Evolutionary conservation across 1,284 basidiomycete species (phyloP).

Genomic region (Sutorius eximius): DNA sequence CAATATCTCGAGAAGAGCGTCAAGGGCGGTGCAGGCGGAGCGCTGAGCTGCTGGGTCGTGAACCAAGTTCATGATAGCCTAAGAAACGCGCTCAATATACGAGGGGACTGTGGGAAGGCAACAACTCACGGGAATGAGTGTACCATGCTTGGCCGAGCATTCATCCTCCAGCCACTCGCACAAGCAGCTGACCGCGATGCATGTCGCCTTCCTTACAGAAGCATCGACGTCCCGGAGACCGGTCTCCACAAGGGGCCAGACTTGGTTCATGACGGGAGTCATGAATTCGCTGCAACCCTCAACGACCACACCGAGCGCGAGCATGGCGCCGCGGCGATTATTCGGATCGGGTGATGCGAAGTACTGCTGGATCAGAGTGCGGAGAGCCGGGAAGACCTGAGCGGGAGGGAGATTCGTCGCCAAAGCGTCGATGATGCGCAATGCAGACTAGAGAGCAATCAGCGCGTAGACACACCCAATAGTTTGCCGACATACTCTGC

Average conservation of each 20-base stretch:
- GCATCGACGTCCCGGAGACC: slow-evolving; percentile 86
- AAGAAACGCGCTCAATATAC: slow-evolving; percentile 2
- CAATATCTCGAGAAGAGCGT: slow-evolving; percentile 94
- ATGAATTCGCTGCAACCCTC: slow-evolving; percentile 99
- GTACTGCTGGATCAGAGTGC: slow-evolving; percentile 78
- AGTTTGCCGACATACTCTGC: slow-evolving; percentile 60
- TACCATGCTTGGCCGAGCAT: slow-evolving; percentile 80
- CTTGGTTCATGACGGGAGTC: slow-evolving; percentile 87
- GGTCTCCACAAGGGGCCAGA: slow-evolving; percentile 94
- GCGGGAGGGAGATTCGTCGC: slow-evolving; percentile 92
- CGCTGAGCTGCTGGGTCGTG: slow-evolving; percentile 88
- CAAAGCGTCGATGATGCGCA: slow-evolving; percentile 93
- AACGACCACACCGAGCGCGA: slow-evolving; percentile 93
- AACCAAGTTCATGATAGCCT: slow-evolving; percentile 90
- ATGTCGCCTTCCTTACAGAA: slow-evolving; percentile 91
- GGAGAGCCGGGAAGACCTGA: slow-evolving; percentile 96
- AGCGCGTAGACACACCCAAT: slow-evolving; percentile 7
- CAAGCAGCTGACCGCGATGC: slow-evolving; percentile 92
- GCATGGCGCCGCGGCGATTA: slow-evolving; percentile 89
- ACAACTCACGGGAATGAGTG: slow-evolving; percentile 79
- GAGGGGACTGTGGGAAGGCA: background rate
- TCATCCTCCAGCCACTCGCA: slow-evolving; percentile 99
- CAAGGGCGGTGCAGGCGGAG: slow-evolving; percentile 93
- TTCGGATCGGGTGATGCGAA: slow-evolving; percentile 79
- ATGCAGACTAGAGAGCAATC: slow-evolving; percentile 63